Evolutionary conservation across 176 grass and related monocot genomes (phyloP), one percentile per base, ranked within the genome.

Genomic region (Oryza brachyantha): DNA sequence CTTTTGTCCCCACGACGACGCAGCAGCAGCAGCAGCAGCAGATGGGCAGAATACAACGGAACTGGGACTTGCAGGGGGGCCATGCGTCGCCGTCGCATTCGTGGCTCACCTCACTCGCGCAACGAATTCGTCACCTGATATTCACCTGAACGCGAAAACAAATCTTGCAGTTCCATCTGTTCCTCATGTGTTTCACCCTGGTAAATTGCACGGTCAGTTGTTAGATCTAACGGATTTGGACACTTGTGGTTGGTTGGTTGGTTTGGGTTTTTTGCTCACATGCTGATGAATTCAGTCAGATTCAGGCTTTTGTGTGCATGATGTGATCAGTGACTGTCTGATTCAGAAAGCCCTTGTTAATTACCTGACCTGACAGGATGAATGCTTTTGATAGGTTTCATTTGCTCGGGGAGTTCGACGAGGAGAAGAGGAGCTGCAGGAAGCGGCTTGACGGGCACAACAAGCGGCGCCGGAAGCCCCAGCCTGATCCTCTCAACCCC

Each of bases 391-490:
- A 52, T 42, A 97, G 94, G 88, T 97, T 97, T 83, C 94, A 97
- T 89, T 52, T 85, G 74, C 83, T 97, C 0, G 86, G 42, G n/a
- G 94, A 97, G 63, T 97, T 97, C 7, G 94, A 97, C 29, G 94
- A 93, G 78, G 70, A 65, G 68, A 97, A 97, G 81, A 81, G 88
- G 80, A 97, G 94, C 83, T 97, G 94, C 79, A 75, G 94, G 80
- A 97, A 93, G 73, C 88, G 94, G 24, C 90, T 97, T 13, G 88
- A 90, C 17, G 90, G 90, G 1, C 94, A 97, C 84, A 97, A 97
- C 70, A 73, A 88, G 9, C 91, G 94, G 25, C 91, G 94, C 12
- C 85, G 94, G 61, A 97, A 97, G 74, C 88, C 88, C 0, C 94
- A 97, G 67, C 64, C 83, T 1, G 91, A 91, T 29, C 81, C 88